These are phyloP conservation scores for Lactifluus pinguis DNA, from an alignment of 768 basidiomycete genomes.

Conservation along the genomic window DNA sequence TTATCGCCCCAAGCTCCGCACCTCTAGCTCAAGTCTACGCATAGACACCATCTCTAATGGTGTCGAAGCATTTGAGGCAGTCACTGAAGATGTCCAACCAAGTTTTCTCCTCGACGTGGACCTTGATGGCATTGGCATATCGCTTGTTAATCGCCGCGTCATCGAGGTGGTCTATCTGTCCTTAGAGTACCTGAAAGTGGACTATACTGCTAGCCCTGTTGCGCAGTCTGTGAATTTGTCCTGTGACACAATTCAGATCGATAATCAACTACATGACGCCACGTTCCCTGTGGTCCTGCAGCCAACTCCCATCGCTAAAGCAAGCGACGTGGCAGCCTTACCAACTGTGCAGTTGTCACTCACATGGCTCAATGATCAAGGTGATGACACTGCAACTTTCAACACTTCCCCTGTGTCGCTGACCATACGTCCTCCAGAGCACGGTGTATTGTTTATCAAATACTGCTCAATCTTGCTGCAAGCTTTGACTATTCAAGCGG, in stretches of 20 bases:
- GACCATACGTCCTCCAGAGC: conserved; percentile 43
- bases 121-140: conserved; percentile 86
- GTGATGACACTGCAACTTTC: conserved; percentile 32
- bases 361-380: conserved; percentile 88
- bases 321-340: conserved; percentile 65
- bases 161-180: conserved; percentile 87
- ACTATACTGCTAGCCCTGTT: conserved; percentile 70
- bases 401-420: not conserved
- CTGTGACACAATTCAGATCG: conserved; percentile 84
- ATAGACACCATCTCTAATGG: conserved; percentile 65
- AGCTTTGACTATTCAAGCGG: conserved; percentile 90
- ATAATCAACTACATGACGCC: conserved; percentile 97
- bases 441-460: conserved; percentile 96
- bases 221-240: conserved; percentile 75
- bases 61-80: conserved; percentile 75
- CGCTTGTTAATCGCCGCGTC: conserved; percentile 79
- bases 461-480: conserved; percentile 93
- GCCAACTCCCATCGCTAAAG: conserved; percentile 78
- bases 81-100: conserved; percentile 63
- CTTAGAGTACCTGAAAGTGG: conserved; percentile 67
- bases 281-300: conserved; percentile 91
- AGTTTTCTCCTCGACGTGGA: conserved; percentile 62
- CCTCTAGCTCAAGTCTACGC: conserved; percentile 40
- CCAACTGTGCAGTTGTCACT: conserved; percentile 87
- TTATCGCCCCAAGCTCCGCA: conserved; percentile 68